These are phyloP conservation scores for Hyaloperonospora brassicae DNA, from an alignment of 352 stramenopile genomes.

Conservation along the genomic window DNA sequence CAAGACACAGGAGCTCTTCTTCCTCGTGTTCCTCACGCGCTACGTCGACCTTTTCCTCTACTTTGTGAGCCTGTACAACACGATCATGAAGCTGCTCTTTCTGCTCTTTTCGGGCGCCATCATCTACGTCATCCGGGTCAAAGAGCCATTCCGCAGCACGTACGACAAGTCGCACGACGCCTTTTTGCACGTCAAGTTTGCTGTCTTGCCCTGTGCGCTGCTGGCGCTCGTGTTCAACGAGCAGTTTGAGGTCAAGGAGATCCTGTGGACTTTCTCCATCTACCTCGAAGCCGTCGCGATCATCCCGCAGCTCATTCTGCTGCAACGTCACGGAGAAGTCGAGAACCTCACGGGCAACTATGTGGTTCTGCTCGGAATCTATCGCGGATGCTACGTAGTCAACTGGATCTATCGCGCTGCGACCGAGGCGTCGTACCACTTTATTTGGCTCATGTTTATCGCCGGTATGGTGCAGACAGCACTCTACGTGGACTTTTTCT, in stretches of 20 bases:
- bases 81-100: constrained; percentile 98
- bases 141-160: constrained; percentile 94
- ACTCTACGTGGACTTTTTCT: constrained; percentile 99
- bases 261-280: constrained; percentile 99
- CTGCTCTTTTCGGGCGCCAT: constrained; percentile 94
- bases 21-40: constrained; percentile 96
- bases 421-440: constrained; percentile 93
- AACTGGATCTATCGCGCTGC: constrained; percentile 99
- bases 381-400: constrained; percentile 97
- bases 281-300: constrained; percentile 98
- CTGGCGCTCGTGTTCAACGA: constrained; percentile 95
- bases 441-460: constrained; percentile 98
- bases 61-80: constrained; percentile 97
- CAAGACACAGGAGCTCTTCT: constrained; percentile 99
- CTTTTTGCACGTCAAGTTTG: constrained; percentile 98
- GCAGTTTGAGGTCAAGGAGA: constrained; percentile 85
- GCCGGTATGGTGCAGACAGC: constrained; percentile 96
- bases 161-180: constrained; percentile 99
- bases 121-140: constrained; percentile 96
- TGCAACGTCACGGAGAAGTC: constrained; percentile 97
- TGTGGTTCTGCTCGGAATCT: constrained; percentile 97
- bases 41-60: constrained; percentile 98
- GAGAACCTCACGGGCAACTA: constrained; percentile 99
- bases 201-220: constrained; percentile 91
- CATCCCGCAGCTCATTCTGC: constrained; percentile 97